Base-by-base conservation (phyloP, 306 rosid genomes). In the Cyclanthera cordifolia region DNA sequence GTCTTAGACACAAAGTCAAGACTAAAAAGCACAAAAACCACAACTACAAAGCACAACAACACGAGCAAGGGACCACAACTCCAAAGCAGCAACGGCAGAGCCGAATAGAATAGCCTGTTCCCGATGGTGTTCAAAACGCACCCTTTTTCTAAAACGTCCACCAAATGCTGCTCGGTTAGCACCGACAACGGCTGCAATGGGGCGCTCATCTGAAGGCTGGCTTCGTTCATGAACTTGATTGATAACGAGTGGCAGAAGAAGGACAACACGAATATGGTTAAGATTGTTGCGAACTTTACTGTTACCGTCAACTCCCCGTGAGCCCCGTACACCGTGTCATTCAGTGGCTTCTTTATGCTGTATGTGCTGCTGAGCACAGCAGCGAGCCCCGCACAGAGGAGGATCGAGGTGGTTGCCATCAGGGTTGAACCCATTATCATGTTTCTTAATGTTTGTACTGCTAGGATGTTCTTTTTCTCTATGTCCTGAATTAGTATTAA, bases 281-380 rank as follows among this genome's bases (percentile, higher is more conserved):
- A 83, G 6, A 85, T 74, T 1, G 85, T 79, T 8, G 85, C 95
- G 24, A 85, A 92, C 54, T 92, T 92, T 5, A 92, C 79, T 11
- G 93, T 88, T 53, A 83, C 79, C 86, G 87, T 92, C 77, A 89
- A 87, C 20, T 92, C 98, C 0, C 98, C 96, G 12, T 89, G 98
- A 0, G 84, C 92, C 3, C 98, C 98, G 10, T 83, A 89, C 0
- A 85, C 80, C 0, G 88, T 32, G 67, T 85, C 89, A 15, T 83
- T 80, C 0, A 87, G 79, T 2, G 98, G 95, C 53, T 89, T 87
- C 71, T 92, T 92, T 6, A 89, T 80, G 46, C 89, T 89, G 81
- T 92, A 92, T 2, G 88, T 84, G 93, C 93, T 92, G 86, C 96
- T 92, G 73, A 92, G 70, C 0, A 92, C 88, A 2, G 98, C 96